Base-by-base conservation (phyloP, 331 rosid genomes). In the Acacia pycnantha region DNA sequence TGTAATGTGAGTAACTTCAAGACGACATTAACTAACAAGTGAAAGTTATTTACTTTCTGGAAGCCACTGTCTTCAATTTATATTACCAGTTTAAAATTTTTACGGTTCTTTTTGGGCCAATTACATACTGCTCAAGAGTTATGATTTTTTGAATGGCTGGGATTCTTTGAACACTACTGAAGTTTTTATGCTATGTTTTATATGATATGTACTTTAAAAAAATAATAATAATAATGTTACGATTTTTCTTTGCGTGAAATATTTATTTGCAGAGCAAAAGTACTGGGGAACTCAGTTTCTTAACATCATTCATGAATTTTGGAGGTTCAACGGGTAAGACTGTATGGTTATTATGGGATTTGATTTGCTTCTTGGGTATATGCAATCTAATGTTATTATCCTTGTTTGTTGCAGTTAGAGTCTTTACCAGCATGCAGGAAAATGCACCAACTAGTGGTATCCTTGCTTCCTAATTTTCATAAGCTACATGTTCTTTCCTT, bases 241-340 rank as follows among this genome's bases (percentile, higher is more conserved):
- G 44, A 35, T 8, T n/a, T 51, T 48, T 46, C 46, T 43, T 58
- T 78, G 47, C 35, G 22, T 48, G 9, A 21, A 70, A 70, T 24
- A 41, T 77, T 84, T 71, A 62, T 85, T 84, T 72, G 83, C 88
- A 87, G 90, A 87, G 81, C 61, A 87, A 80, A 76, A 87, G 88
- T 61, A 87, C 90, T 15, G 90, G 90, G 71, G 90, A 87, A 78
- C 90, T 87, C 81, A 87, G 90, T 88, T 87, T 85, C 83, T 22
- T 87, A 79, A 87, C 90, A 48, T 79, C 77, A 79, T 67, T 82
- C 76, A 87, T 87, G 90, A 87, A 87, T 74, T 87, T 82, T 77
- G 90, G 77, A 76, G 90, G 90, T 50, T 87, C 90, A 37, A 66
- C 77, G 83, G 90, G 90, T 87, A 87, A 76, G 86, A 62, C 82